Conservation (phyloP, 352 stramenopile genomes). For the Pythium guiyangense region DNA sequence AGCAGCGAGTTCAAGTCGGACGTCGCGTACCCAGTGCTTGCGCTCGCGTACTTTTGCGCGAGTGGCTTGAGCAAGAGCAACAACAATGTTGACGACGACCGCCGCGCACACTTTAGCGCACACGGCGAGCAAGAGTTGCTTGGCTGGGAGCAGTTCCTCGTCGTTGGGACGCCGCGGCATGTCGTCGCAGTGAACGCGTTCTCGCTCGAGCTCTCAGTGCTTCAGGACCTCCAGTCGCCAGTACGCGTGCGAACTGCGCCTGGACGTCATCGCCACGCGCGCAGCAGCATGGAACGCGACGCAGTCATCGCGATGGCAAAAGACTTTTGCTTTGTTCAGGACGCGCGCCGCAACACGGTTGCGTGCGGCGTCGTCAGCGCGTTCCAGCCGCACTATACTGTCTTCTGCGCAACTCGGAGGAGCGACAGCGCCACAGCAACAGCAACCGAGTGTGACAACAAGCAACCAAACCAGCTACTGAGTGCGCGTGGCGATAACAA, state of each 20-base stretch:
- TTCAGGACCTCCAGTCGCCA: constrained; percentile 48
- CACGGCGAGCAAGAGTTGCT: constrained; percentile 46
- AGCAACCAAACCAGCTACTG: background rate
- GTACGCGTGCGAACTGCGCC: background rate
- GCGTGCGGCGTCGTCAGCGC: constrained; percentile 54
- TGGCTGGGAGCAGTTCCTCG: constrained; percentile 45
- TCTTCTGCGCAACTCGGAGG: constrained; percentile 4
- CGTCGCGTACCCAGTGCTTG: constrained; percentile 39
- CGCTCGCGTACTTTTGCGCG: constrained; percentile 44
- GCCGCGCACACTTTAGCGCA: constrained; percentile 31
- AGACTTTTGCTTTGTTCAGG: constrained; percentile 44
- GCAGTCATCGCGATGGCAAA: constrained; percentile 43
- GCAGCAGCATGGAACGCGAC: background rate
- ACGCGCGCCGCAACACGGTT: constrained; percentile 14
- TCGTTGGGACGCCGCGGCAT: constrained; percentile 42
- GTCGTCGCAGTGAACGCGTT: constrained; percentile 60
- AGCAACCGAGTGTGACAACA: background rate
- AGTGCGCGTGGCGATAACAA: background rate
- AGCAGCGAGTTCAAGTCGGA: constrained; percentile 22
- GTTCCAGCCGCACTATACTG: constrained; percentile 67
- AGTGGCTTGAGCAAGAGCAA: background rate
- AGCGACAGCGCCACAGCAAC: too few species aligned
- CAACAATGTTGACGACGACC: background rate
- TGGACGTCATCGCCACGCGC: background rate
- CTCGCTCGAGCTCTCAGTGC: constrained; percentile 52